Evolutionary conservation across 1,139 yeast species (phyloP), one percentile per base, ranked within the genome.

Genomic region (Hyphopichia khmerensis): DNA sequence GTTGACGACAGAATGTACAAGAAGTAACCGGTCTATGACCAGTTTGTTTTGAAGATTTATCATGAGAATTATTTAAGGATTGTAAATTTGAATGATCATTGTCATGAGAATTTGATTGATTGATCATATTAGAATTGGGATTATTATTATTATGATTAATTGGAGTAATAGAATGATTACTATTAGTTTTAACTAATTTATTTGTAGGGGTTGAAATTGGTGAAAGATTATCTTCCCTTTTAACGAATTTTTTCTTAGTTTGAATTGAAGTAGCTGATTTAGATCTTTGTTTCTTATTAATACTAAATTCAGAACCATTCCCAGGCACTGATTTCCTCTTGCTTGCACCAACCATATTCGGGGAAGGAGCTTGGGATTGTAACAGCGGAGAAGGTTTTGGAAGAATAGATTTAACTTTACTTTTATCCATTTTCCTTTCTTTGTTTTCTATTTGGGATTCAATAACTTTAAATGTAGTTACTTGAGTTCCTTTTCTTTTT

Each of bases 1-100:
- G 97, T 59, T 91, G 97, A 42, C 97, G 81, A 60, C 98, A 91
- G 57, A 89, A 95, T 0, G 96, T 87, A 59, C 98, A 91, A 3
- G 96, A 86, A 0, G 96, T 87, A 2, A 90, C 95, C 0, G 96
- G 96, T 43, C 96, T 69, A 55, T 85, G 91, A 13, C 76, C 75
- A 0, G 72, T 60, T 38, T 64, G 69, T 47, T 68, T 69, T 29
- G 57, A 42, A 2, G 51, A 38, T 17, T 45, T 48, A 5, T 53
- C 59, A 11, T 32, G 34, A 18, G 34, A 18, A 32, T 32, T 18
- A 6, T 17, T 15, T 15, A 18, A 14, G 10, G 33, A 31, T 15
- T 10, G 14, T n/a, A 9, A 10, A 14, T 16, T n/a, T n/a, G n/a
- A n/a, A n/a, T n/a, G 18, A 9, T 7, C 10, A 31, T 14, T 7